Conservation (phyloP, 352 stramenopile genomes). For the Phytopythium delawarense region DNA sequence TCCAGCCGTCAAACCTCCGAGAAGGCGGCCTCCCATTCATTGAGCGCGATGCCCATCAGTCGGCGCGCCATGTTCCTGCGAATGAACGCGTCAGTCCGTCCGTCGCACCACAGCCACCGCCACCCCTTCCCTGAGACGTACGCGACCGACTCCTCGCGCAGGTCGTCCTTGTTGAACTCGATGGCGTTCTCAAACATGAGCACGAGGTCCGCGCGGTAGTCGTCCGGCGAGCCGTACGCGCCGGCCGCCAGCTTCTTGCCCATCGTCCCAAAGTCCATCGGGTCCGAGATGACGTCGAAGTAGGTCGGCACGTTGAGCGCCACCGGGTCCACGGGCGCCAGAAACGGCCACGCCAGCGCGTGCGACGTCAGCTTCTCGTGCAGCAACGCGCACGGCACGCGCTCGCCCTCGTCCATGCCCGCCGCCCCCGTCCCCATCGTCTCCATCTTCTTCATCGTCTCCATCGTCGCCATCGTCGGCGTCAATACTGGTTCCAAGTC, state of each 20-base stretch:
- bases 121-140: conserved; percentile 13
- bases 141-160: conserved; percentile 68
- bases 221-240: conserved; percentile 48
- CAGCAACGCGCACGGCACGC: conserved; percentile 33
- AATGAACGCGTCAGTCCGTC: not conserved
- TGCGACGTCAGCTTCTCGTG: conserved; percentile 65
- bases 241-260: conserved; percentile 59
- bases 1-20: conserved; percentile 22
- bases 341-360: conserved; percentile 85
- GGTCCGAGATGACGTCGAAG: conserved; percentile 90
- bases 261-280: conserved; percentile 98
- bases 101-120: no score
- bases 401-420: conserved; percentile 4
- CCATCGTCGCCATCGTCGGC: no score
- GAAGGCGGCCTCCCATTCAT: conserved; percentile 53
- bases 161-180: conserved; percentile 83
- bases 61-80: conserved; percentile 57
- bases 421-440: not conserved
- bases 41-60: conserved; percentile 44
- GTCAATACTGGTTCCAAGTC: no score
- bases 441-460: no score
- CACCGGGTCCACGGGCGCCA: conserved; percentile 93
- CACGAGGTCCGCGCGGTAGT: conserved; percentile 66
- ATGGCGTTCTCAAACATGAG: conserved; percentile 87
- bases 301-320: conserved; percentile 92